Conservation (phyloP, 345 rosid genomes). For the Triadica sebifera region DNA sequence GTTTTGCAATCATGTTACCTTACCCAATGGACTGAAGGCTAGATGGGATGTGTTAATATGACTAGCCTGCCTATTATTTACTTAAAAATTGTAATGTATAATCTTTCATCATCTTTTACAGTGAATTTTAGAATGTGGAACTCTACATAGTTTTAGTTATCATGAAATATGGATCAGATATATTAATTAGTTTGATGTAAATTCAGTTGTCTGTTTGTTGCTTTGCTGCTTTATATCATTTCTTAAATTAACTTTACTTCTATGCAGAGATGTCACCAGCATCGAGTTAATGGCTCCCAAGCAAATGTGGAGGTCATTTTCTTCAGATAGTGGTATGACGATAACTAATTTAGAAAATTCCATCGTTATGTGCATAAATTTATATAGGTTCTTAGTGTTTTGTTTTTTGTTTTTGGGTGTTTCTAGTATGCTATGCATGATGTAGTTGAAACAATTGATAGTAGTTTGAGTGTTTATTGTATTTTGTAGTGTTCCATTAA, state of each 20-base stretch:
- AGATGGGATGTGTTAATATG: neutral
- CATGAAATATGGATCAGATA: neutral
- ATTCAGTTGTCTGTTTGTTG: neutral
- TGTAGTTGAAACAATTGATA: neutral
- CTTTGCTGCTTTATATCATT: neutral
- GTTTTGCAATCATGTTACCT: neutral
- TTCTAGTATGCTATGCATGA: neutral
- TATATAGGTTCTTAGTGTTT: too few relatives aligned
- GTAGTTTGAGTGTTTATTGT: neutral
- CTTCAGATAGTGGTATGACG: constrained; percentile 64
- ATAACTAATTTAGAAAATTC: neutral
- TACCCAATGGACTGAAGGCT: neutral
- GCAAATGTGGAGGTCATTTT: constrained; percentile 53
- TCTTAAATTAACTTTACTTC: neutral
- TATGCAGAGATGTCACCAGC: constrained; percentile 36
- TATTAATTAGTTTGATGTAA: neutral
- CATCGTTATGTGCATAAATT: too few relatives aligned
- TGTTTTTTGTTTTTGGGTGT: neutral
- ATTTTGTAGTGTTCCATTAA: neutral
- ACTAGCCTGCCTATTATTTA: neutral
- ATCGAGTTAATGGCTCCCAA: constrained; percentile 33
- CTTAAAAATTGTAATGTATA: neutral
- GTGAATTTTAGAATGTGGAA: neutral
- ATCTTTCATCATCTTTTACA: neutral
- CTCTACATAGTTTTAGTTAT: neutral